phyloP scores from a whole-genome alignment of 768 basidiomycete species.

The Phaeotremella fagi region DNA sequence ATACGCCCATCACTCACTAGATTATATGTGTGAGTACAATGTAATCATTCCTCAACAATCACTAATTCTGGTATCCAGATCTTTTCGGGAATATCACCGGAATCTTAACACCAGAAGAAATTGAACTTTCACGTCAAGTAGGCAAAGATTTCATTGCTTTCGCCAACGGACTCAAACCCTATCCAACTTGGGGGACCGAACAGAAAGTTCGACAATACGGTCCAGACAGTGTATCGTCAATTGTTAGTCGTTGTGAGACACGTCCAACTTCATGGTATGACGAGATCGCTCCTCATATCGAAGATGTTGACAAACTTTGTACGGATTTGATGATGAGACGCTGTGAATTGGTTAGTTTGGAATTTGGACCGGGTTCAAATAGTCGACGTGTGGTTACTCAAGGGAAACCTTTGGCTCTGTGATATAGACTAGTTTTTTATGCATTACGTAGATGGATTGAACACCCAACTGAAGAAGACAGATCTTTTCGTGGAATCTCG shows the following conservation, averaged over 20 bases:
- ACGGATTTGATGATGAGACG: not conserved
- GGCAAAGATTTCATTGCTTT: constrained; percentile 9
- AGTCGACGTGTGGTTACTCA: not conserved
- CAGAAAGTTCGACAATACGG: constrained; percentile 35
- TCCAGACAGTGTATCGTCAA: not conserved
- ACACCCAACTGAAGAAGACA: too few relatives aligned
- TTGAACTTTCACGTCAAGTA: not conserved
- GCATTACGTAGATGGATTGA: not conserved
- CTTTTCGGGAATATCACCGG: not conserved
- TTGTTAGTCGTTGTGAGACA: not conserved
- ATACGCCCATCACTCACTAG: constrained; percentile 12
- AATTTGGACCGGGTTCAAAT: constrained; percentile 2
- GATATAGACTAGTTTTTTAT: not conserved
- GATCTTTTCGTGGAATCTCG: too few relatives aligned
- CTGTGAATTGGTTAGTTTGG: not conserved
- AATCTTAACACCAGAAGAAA: not conserved
- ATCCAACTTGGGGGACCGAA: constrained; percentile 5
- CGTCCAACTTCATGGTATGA: not conserved
- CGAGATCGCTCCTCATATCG: constrained; percentile 1
- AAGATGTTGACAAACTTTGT: not conserved
- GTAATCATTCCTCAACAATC: not conserved
- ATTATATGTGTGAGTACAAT: constrained; percentile 13
- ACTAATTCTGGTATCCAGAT: not conserved
- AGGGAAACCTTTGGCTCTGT: not conserved
- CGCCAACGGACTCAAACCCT: constrained; percentile 13